These are phyloP conservation scores for Lumnitzera littorea DNA, from an alignment of 345 rosid genomes.

Conservation along the genomic window DNA sequence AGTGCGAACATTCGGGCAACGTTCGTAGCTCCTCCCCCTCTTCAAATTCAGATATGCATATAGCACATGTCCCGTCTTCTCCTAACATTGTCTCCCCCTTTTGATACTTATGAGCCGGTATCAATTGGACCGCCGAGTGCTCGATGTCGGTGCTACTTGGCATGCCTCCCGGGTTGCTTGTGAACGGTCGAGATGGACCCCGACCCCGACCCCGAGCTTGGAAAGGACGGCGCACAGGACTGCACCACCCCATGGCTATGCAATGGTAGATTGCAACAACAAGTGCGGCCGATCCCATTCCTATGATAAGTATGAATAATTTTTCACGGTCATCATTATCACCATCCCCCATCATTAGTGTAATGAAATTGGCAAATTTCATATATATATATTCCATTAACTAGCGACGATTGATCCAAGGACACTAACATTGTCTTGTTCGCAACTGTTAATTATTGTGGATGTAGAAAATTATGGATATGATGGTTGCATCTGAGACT, in stretches of 20 bases:
- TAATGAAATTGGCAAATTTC: too few relatives aligned
- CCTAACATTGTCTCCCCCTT: slow-evolving; percentile 17
- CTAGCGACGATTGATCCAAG: too few relatives aligned
- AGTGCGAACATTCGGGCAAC: slow-evolving; percentile 33
- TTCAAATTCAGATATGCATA: slow-evolving; percentile 33
- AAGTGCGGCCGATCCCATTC: slow-evolving; percentile 24
- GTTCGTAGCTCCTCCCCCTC: slow-evolving; percentile 37
- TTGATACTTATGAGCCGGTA: slow-evolving; percentile 29
- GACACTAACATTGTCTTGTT: too few relatives aligned
- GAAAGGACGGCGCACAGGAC: neutral
- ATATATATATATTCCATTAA: too few relatives aligned
- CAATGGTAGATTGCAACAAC: slow-evolving; percentile 37
- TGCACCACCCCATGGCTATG: slow-evolving; percentile 20
- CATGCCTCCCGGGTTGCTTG: neutral
- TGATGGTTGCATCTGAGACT: too few relatives aligned
- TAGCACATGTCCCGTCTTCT: slow-evolving; percentile 22
- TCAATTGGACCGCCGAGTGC: slow-evolving; percentile 21
- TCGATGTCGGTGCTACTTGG: slow-evolving; percentile 14
- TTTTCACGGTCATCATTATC: neutral
- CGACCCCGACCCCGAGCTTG: neutral
- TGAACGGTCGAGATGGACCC: neutral
- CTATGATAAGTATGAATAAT: slow-evolving; percentile 14
- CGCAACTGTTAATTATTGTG: too few relatives aligned
- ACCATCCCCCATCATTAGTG: neutral
- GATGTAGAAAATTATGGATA: too few relatives aligned